These are phyloP conservation scores for Suillus weaverae DNA, from an alignment of 768 basidiomycete species.

Conservation along the genomic window DNA sequence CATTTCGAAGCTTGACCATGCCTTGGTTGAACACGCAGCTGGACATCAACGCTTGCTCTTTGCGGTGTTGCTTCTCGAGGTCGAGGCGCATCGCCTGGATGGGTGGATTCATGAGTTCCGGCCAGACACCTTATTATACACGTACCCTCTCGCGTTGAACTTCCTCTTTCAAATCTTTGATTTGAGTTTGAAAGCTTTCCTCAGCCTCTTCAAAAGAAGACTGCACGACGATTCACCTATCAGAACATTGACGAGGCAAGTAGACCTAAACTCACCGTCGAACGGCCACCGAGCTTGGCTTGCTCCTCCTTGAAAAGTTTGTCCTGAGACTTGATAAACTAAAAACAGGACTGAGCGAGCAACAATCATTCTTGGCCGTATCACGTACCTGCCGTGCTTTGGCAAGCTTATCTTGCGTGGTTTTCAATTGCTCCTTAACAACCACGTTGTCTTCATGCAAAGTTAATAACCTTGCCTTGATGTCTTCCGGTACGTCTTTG, in stretches of 20 bases:
- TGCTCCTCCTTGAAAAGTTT: constrained; percentile 84
- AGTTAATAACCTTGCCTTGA: constrained; percentile 69
- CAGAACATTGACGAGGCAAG: constrained; percentile 8
- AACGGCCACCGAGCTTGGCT: constrained; percentile 49
- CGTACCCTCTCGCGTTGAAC: constrained; percentile 55
- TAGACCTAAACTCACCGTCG: constrained; percentile 40
- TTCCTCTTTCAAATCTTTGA: constrained; percentile 67
- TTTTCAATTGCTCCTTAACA: constrained; percentile 71
- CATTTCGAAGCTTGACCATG: constrained; percentile 60
- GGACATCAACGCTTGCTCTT: constrained; percentile 82
- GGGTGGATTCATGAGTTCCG: constrained; percentile 5
- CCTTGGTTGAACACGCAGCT: constrained; percentile 71
- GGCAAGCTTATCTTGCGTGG: constrained; percentile 68
- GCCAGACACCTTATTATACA: background rate
- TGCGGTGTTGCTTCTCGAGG: constrained; percentile 58
- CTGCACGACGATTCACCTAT: constrained; percentile 24
- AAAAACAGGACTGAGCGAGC: constrained; percentile 7
- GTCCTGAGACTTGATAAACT: constrained; percentile 95
- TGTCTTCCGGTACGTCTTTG: constrained; percentile 79
- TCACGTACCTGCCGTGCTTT: constrained; percentile 73
- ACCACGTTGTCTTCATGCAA: constrained; percentile 77
- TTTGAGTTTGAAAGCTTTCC: constrained; percentile 60
- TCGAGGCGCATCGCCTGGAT: constrained; percentile 52
- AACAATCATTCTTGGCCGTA: background rate
- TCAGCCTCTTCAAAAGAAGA: constrained; percentile 74